These are phyloP conservation scores for Septoria petroselini DNA, from an alignment of 2,329 filamentous ascomycete species.

Conservation along the genomic window DNA sequence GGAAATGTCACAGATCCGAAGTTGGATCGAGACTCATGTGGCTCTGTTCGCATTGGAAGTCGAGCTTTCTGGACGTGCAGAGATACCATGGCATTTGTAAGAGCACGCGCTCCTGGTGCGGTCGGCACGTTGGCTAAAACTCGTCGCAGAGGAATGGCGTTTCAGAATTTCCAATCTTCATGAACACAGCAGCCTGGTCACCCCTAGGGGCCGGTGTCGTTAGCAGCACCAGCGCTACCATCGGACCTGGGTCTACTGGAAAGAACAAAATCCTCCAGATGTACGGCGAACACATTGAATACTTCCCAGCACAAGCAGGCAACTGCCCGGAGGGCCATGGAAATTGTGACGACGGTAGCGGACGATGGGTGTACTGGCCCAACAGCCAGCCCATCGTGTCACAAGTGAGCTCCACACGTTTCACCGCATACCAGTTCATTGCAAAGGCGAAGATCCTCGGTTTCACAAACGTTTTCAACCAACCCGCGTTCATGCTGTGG, in stretches of 20 bases:
- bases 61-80: constrained; percentile 30
- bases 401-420: constrained; percentile 9
- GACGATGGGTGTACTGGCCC: constrained; percentile 28
- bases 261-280: constrained; percentile 21
- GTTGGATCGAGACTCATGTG: constrained; percentile 27
- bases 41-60: constrained; percentile 20
- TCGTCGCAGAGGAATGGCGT: constrained; percentile 9
- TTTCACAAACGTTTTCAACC: constrained; percentile 12
- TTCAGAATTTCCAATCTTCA: constrained; percentile 17
- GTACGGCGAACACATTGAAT: constrained; percentile 20
- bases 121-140: neutral
- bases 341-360: constrained; percentile 14
- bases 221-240: constrained; percentile 5
- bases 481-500: constrained; percentile 21
- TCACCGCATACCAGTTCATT: constrained; percentile 26
- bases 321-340: constrained; percentile 16
- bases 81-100: constrained; percentile 22
- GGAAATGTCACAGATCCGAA: constrained; percentile 26
- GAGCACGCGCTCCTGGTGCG: neutral
- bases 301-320: constrained; percentile 16
- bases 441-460: constrained; percentile 17
- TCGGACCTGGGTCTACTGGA: constrained; percentile 22
- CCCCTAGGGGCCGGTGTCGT: constrained; percentile 9
- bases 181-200: constrained; percentile 27
- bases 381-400: constrained; percentile 23